A percentile compares a stretch with the other conserved stretches of the same genome.
Evolutionary conservation across 1,284 basidiomycete species (phyloP).

Genomic region (Polyporus tsugae): DNA sequence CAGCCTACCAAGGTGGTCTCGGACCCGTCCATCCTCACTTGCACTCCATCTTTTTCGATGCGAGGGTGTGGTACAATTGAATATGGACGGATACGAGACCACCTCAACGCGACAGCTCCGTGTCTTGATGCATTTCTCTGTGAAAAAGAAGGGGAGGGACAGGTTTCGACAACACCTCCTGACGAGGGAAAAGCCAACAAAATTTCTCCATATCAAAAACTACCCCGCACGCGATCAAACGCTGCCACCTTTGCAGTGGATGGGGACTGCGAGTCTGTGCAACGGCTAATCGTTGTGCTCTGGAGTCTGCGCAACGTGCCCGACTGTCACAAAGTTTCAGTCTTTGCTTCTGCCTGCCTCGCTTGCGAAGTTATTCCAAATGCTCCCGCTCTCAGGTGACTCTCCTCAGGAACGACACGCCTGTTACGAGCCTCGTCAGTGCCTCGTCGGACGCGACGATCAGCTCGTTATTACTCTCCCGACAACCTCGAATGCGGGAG

Average conservation of each 20-base stretch:
- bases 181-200: too few species aligned
- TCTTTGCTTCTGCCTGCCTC: neutral
- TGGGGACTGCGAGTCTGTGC: too few species aligned
- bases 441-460: conserved; percentile 10
- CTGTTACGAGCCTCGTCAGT: neutral
- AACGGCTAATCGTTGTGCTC: neutral
- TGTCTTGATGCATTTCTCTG: neutral
- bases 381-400: neutral
- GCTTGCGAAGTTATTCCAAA: neutral
- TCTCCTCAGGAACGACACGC: neutral
- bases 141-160: neutral
- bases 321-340: neutral
- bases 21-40: neutral
- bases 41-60: neutral
- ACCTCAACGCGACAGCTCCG: neutral
- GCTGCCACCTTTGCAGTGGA: too few species aligned
- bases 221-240: too few species aligned
- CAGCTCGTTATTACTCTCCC: neutral
- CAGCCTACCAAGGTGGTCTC: neutral
- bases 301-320: neutral
- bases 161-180: too few species aligned
- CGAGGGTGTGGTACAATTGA: neutral
- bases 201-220: too few species aligned
- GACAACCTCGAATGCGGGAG: neutral
- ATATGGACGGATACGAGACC: neutral